phyloP scores from a whole-genome alignment of 2,329 filamentous ascomycete species.

The Botryotinia narcissicola region DNA sequence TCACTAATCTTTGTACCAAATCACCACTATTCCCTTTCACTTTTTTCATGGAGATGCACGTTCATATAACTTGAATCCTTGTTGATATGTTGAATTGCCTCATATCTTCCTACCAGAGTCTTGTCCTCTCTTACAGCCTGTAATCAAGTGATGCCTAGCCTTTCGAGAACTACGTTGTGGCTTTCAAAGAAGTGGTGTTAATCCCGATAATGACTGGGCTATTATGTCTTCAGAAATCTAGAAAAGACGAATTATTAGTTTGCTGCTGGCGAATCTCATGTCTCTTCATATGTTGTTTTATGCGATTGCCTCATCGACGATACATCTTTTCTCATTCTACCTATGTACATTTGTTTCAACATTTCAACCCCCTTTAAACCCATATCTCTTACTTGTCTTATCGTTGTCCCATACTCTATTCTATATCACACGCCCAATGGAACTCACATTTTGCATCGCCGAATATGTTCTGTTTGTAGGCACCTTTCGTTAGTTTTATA shows the following conservation, averaged over 20 bases:
- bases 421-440: neutral
- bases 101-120: neutral
- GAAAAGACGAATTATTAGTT: neutral
- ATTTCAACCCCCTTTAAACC: neutral
- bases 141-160: neutral
- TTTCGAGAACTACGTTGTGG: neutral
- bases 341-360: neutral
- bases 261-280: neutral
- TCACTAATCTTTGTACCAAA: neutral
- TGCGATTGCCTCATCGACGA: neutral
- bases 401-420: neutral
- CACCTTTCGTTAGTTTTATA: neutral
- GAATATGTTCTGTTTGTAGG: neutral
- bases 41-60: neutral
- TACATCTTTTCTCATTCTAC: neutral
- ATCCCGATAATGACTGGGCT: neutral
- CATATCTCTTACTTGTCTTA: neutral
- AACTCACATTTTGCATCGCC: neutral
- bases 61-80: neutral
- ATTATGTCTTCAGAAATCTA: neutral
- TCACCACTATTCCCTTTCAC: neutral
- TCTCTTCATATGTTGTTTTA: neutral
- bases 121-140: neutral
- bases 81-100: neutral
- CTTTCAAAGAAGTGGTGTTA: neutral